phyloP scores from a whole-genome alignment of 495 filamentous ascomycete species.

The Penicillium pulvis region DNA sequence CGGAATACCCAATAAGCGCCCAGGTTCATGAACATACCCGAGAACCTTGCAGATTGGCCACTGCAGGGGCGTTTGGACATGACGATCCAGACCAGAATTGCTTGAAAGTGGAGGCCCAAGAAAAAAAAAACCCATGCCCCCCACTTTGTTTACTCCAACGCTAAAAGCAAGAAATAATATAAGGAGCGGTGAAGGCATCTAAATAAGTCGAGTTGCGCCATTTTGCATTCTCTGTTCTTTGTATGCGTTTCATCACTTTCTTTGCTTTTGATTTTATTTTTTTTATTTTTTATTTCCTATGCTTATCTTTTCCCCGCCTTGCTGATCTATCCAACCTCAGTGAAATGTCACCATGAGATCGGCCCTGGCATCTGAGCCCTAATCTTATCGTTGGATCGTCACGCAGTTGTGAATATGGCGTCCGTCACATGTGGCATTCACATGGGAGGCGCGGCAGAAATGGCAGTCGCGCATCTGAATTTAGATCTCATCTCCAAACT shows the following conservation, averaged over 20 bases:
- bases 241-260: background rate
- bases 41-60: background rate
- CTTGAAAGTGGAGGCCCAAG: background rate
- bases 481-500: slow-evolving; percentile 6
- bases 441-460: background rate
- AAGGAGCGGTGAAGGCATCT: background rate
- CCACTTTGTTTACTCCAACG: background rate
- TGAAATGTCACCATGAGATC: background rate
- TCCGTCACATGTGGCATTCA: slow-evolving; percentile 14
- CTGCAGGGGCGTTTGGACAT: background rate
- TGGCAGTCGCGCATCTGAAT: slow-evolving; percentile 1
- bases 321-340: background rate
- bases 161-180: background rate
- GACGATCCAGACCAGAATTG: background rate
- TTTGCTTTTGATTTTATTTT: background rate
- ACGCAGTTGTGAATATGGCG: slow-evolving; percentile 1
- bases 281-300: background rate
- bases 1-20: background rate
- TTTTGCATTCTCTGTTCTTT: background rate
- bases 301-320: background rate
- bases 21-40: background rate
- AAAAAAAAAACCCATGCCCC: background rate
- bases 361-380: background rate
- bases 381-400: background rate
- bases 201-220: background rate